Evolutionary conservation across 208 protist species (phyloP).

Genomic region (Leishmania turanica): DNA sequence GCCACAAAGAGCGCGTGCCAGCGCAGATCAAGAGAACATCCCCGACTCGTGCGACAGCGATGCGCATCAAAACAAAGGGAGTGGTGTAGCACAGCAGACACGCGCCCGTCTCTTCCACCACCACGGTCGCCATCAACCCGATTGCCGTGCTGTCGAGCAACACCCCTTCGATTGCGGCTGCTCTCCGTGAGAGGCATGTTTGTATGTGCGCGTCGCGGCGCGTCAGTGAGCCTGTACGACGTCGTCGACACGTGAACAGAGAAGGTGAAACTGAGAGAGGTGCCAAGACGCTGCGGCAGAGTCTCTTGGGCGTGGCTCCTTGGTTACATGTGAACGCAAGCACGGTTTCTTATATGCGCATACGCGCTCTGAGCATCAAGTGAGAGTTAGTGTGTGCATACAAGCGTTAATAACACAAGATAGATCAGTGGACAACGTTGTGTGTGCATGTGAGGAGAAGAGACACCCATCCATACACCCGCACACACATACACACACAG

Average conservation of each 20-base stretch:
- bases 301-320: background rate
- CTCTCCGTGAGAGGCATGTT: background rate
- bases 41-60: background rate
- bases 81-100: background rate
- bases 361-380: background rate
- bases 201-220: background rate
- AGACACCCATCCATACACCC: background rate
- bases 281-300: background rate
- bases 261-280: background rate
- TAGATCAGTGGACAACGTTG: background rate
- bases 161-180: background rate
- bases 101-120: background rate
- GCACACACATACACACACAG: background rate
- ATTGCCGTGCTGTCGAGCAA: background rate
- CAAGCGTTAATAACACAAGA: background rate
- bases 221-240: background rate
- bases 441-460: background rate
- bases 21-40: background rate
- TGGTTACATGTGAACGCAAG: background rate
- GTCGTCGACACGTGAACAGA: background rate
- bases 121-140: too few species aligned
- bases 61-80: background rate
- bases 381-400: background rate
- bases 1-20: background rate
- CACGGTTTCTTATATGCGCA: background rate